Base-by-base conservation (phyloP, 108 stramenopile species). In the Cyclotella kingstonii region DNA sequence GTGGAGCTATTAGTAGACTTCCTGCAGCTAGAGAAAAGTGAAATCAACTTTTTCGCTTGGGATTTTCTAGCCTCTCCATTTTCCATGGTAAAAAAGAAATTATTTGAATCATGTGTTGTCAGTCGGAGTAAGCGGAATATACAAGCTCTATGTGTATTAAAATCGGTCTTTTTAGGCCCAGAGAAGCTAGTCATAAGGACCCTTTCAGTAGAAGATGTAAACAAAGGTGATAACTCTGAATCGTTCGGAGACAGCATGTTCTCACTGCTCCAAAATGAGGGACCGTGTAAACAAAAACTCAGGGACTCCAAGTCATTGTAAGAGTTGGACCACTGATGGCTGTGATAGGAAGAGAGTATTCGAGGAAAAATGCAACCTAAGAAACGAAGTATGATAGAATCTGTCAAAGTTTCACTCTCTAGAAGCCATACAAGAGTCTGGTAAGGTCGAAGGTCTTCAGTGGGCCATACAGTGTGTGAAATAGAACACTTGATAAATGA, bases 381-480 rank as follows among this genome's bases (percentile, higher is more conserved):
- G 9, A 81, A 17, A 19, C 56, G 63, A 25, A 39, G 36, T 23
- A 86, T 34, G 5, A 41, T 12, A 50, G 31, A 60, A 51, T 75
- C 59, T 5, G 73, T 66, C 19, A 29, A 17, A 9, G 60, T 23
- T 17, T 70, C 39, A 57, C 72, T 70, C 3, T 91, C 90, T 44
- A 83, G 56, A 18, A 86, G 81, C 96, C 96, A 96, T 15, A 84
- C 5, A 4, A 96, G 60, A 5, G 88, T 86, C 50, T 95, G 96
- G 54, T 87, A 91, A 8, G 93, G 82, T 46, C 91, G 76, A 7
- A 95, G 73, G 21, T 91, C 90, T 19, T 65, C 60, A 4, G 80
- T 54, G 26, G 77, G 31, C 79, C 84, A 84, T 31, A 74, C 53
- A 7, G 82, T 76, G 44, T 70, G 50, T 30, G 62, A 34, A 17